Evolutionary conservation across 2,329 filamentous ascomycete species (phyloP).

Genomic region (Trichoderma citrinoviride): DNA sequence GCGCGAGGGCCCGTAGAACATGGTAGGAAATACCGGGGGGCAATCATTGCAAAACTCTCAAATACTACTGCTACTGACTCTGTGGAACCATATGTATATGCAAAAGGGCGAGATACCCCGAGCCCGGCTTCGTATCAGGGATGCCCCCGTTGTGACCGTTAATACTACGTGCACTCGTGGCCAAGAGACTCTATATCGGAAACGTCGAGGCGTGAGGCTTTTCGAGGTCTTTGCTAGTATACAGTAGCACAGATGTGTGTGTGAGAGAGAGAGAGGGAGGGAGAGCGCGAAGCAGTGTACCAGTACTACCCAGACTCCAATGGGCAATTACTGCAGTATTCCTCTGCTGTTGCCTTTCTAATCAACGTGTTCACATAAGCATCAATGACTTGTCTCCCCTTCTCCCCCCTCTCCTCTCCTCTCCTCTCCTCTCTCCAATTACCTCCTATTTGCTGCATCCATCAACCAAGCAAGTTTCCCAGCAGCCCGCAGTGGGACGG

Average conservation of each 20-base stretch:
- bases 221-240: neutral
- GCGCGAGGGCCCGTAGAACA: neutral
- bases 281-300: neutral
- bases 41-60: neutral
- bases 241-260: neutral
- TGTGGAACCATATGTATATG: neutral
- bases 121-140: neutral
- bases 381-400: too few relatives aligned
- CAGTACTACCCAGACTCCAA: neutral
- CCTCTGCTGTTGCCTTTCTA: too few relatives aligned
- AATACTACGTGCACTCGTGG: neutral
- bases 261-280: neutral
- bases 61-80: neutral
- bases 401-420: too few relatives aligned
- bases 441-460: neutral
- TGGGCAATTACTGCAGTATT: too few relatives aligned
- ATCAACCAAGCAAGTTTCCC: neutral
- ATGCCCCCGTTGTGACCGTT: neutral
- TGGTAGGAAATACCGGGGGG: neutral
- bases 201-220: conserved; percentile 8
- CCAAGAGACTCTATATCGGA: neutral
- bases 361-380: too few relatives aligned
- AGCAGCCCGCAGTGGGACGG: neutral
- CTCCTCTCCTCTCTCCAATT: too few relatives aligned
- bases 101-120: conserved; percentile 6